A percentile compares a stretch with the other conserved stretches of the same genome.
phyloP scores from a whole-genome alignment of 2,329 filamentous ascomycete species.

The Cytospora piceae region DNA sequence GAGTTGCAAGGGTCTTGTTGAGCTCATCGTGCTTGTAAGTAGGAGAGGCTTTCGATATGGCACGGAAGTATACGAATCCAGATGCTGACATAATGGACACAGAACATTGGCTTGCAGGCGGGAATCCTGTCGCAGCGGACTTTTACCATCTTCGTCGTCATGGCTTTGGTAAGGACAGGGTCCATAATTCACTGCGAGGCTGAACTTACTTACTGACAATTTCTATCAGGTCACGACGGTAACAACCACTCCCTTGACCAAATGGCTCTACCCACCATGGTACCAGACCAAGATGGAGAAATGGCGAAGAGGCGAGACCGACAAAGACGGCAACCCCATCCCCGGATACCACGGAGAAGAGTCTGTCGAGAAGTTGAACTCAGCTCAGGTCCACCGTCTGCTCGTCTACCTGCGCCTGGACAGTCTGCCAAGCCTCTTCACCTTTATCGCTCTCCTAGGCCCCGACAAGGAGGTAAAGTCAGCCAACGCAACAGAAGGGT shows the following conservation, averaged over 20 bases:
- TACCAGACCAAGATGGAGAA: constrained; percentile 57
- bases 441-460: constrained; percentile 80
- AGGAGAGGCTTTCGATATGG: not conserved
- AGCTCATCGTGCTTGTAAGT: constrained; percentile 87
- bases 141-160: constrained; percentile 93
- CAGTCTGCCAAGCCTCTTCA: constrained; percentile 80
- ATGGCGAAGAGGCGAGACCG: constrained; percentile 81
- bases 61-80: not conserved
- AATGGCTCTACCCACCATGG: constrained; percentile 71
- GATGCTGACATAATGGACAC: constrained; percentile 18
- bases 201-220: not conserved
- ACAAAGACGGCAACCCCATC: constrained; percentile 68
- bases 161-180: constrained; percentile 65
- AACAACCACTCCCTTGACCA: constrained; percentile 76
- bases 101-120: constrained; percentile 79
- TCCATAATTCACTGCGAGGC: not conserved
- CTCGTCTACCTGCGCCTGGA: constrained; percentile 84
- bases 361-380: constrained; percentile 39
- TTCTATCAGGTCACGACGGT: constrained; percentile 70
- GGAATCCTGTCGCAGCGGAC: constrained; percentile 78
- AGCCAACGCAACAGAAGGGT: constrained; percentile 27
- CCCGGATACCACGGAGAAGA: constrained; percentile 33
- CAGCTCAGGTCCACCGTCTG: constrained; percentile 60
- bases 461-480: constrained; percentile 32
- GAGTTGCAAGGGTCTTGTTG: constrained; percentile 95